Conservation (phyloP, 1,284 basidiomycete species). For the Ceratorhiza oryzae-sativae region DNA sequence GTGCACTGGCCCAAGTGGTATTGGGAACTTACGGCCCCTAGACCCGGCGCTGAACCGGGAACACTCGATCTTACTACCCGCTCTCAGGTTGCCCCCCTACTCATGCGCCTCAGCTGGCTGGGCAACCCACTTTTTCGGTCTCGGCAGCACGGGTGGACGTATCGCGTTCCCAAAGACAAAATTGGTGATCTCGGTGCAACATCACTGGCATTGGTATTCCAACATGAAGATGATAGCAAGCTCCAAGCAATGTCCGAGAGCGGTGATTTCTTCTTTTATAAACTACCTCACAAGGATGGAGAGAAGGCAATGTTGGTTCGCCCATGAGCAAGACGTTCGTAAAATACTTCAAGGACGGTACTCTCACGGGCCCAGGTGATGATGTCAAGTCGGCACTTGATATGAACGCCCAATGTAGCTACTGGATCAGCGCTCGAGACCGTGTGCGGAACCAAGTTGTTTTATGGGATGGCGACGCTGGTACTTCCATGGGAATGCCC, state of each 20-base stretch:
- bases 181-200: constrained; percentile 47
- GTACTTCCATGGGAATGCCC: constrained; percentile 56
- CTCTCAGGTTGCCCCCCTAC: constrained; percentile 82
- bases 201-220: constrained; percentile 55
- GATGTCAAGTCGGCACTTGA: constrained; percentile 86
- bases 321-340: constrained; percentile 92
- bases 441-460: constrained; percentile 94
- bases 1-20: constrained; percentile 88
- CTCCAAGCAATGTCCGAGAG: constrained; percentile 58
- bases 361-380: constrained; percentile 76
- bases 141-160: constrained; percentile 91
- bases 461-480: constrained; percentile 71
- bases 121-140: constrained; percentile 87
- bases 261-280: constrained; percentile 75
- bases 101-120: constrained; percentile 89
- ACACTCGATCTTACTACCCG: constrained; percentile 87
- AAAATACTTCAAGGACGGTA: constrained; percentile 86
- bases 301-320: constrained; percentile 90
- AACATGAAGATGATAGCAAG: constrained; percentile 65
- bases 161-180: constrained; percentile 66
- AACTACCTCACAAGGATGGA: constrained; percentile 95
- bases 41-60: constrained; percentile 48
- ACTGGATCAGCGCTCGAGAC: constrained; percentile 96
- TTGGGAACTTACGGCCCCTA: constrained; percentile 75
- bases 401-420: constrained; percentile 95